Evolutionary conservation across 2,329 filamentous ascomycete species (phyloP), one percentile per base, ranked within the genome.

Genomic region (Hypoxylon sp.): DNA sequence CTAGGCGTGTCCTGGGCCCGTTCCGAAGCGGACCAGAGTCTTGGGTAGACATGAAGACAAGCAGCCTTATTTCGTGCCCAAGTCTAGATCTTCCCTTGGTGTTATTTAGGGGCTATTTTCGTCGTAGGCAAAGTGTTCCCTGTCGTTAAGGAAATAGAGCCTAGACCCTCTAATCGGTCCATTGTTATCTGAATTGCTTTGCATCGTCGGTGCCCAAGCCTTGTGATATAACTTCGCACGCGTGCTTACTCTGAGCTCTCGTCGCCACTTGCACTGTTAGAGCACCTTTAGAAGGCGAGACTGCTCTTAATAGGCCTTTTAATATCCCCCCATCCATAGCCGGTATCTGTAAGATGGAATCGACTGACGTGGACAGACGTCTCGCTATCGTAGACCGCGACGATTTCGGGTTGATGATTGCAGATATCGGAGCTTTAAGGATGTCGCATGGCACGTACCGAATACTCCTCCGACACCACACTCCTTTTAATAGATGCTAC

Each of bases 401-500:
- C 21, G 27, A 33, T 29, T 47, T n/a, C 6, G 41, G n/a, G 15
- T 53, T 40, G 48, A 29, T 27, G 33, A 8, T 37, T 24, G 49
- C 24, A 27, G 50, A 46, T 48, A 29, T 31, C n/a, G 35, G 29
- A 50, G 24, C 29, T 23, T 23, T 45, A 46, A 20, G 21, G 24
- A 40, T 35, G 40, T 55, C 40, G 46, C 40, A 56, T 55, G 48
- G 29, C 45, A 35, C 31, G 38, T 40, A 27, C 31, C 35, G 50
- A 48, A 55, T 45, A 40, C 21, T 55, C 42, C 48, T 41, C 20
- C 18, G 49, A 33, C 52, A 53, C 26, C 43, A 48, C 51, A 35
- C 31, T 35, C 27, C 58, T 52, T 47, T 59, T 59, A 59, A 29
- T 49, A 57, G 53, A 63, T 63, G 47, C 52, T 55, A 63, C 62